These are phyloP conservation scores for Pecoramyces ruminantium DNA, from an alignment of 192 early-diverging fungal genomes.

Conservation along the genomic window DNA sequence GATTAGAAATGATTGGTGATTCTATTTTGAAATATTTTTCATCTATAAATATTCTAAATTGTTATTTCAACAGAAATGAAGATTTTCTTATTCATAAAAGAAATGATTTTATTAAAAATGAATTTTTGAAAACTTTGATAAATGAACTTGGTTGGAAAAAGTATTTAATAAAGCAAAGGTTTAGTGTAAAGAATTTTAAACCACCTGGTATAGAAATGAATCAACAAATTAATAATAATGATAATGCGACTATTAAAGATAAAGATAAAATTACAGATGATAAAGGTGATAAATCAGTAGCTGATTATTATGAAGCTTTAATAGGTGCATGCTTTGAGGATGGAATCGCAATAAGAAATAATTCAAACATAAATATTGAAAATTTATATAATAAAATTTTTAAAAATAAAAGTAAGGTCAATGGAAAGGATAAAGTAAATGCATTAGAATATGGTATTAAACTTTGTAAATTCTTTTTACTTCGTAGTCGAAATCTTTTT, in stretches of 20 bases:
- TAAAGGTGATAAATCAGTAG: neutral
- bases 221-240: neutral
- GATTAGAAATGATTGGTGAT: too few relatives aligned
- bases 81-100: neutral
- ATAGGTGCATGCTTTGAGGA: neutral
- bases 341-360: neutral
- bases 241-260: neutral
- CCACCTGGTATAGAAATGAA: neutral
- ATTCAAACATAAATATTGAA: neutral
- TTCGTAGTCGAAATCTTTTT: neutral
- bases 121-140: neutral
- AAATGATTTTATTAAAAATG: neutral
- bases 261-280: too few relatives aligned
- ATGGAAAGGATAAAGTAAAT: neutral
- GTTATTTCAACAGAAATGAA: neutral
- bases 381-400: too few relatives aligned
- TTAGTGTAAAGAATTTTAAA: neutral
- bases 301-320: neutral
- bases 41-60: neutral
- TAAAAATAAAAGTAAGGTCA: neutral
- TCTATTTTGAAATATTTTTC: neutral
- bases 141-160: neutral
- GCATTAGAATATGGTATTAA: neutral
- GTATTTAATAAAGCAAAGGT: neutral
- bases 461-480: neutral